Evolutionary conservation across 805 yeast species (phyloP).

Genomic region (Kregervanrija delftensis): DNA sequence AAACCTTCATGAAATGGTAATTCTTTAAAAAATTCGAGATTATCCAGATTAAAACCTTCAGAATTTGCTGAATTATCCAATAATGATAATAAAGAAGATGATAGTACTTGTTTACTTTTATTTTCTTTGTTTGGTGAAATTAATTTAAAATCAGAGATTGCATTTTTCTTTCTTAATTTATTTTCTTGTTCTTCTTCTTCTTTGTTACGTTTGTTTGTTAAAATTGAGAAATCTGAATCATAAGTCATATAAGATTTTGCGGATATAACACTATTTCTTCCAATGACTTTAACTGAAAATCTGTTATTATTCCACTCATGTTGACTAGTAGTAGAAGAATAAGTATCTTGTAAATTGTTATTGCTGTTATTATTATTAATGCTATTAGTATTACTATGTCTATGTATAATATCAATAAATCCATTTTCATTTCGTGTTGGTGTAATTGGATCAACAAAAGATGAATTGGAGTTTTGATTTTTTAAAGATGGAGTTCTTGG

Average conservation of each 20-base stretch:
- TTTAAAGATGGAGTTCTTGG: too few relatives aligned
- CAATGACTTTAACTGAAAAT: constrained; percentile 24
- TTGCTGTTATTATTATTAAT: too few relatives aligned
- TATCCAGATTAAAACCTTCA: too few relatives aligned
- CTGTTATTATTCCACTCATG: neutral
- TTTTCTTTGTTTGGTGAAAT: neutral
- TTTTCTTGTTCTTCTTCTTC: constrained; percentile 9
- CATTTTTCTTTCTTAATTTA: constrained; percentile 41
- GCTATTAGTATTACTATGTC: too few relatives aligned
- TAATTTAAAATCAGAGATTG: constrained; percentile 40
- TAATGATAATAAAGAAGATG: too few relatives aligned
- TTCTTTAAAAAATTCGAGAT: constrained; percentile 12
- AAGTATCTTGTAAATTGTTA: too few relatives aligned
- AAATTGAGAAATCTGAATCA: constrained; percentile 45
- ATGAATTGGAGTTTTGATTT: too few relatives aligned
- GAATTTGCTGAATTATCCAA: too few relatives aligned
- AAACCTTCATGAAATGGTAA: constrained; percentile 17
- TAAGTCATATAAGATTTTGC: constrained; percentile 48
- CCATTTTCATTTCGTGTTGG: too few relatives aligned
- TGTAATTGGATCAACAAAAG: too few relatives aligned
- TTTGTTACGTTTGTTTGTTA: constrained; percentile 8
- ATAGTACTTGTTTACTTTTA: neutral
- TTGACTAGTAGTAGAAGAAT: neutral
- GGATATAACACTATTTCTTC: constrained; percentile 34
- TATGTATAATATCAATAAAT: too few relatives aligned